Evolutionary conservation across 768 basidiomycete genomes (phyloP), one percentile per base, ranked within the genome.

Genomic region (Daedaleopsis sinensis): DNA sequence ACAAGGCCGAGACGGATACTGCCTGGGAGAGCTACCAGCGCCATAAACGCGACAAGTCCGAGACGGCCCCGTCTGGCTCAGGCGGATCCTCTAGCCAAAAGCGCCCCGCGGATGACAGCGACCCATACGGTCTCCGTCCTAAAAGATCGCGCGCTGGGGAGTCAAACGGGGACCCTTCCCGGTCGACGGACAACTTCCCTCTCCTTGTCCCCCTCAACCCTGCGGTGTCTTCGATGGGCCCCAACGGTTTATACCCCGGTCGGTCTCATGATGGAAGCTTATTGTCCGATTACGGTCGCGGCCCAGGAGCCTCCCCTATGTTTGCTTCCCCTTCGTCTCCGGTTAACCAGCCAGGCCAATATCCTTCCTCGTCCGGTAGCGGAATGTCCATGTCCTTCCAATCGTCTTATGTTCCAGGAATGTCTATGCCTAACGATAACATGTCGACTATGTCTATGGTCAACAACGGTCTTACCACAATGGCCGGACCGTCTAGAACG

Each of bases 1-100:
- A 91, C 74, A 88, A 87, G 67, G 85, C 90, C 0, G 95, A 97
- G 76, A 95, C 94, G 0, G 95, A 96, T 70, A 94, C 93, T 1
- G 94, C 94, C 38, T 94, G 90, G 82, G 94, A 96, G 70, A 89
- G 93, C 54, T 95, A 89, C 68, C 88, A 93, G 63, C 67, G 81
- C 5, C 85, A 93, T 65, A 95, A 89, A 73, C 76, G 77, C 37
- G 80, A 79, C 8, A 43, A 70, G 65, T 52, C 49, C 12, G 50
- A 65, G 56, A 82, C 81, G 62, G 58, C 71, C 32, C 59, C 66
- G 19, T 63, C 72, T 8, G 66, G 50, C 43, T 23, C 61, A 10
- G 43, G 63, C 9, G 43, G 59, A 12, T 56, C 38, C 21, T 66
- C 70, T 44, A 66, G 73, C 6, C 78, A 78, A 62, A 89, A 89